Conservation (phyloP, 2,329 filamentous ascomycete species). For the Drechslera avenae region DNA sequence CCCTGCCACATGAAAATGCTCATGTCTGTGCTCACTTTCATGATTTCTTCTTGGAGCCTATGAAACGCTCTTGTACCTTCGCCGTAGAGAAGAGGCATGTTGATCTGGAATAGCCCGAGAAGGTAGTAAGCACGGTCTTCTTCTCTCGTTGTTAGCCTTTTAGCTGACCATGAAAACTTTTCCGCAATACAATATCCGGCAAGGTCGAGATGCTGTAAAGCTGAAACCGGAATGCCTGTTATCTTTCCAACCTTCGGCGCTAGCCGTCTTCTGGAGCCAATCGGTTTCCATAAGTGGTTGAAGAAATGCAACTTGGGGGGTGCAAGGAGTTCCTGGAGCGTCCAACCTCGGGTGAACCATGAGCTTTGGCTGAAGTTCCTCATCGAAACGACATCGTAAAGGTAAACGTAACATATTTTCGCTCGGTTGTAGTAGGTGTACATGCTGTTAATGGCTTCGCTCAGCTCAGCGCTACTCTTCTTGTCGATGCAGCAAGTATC, state of each 20-base stretch:
- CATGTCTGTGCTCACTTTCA: conserved; percentile 9
- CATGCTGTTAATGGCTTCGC: conserved; percentile 6
- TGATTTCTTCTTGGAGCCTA: conserved; percentile 32
- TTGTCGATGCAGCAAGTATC: conserved; percentile 15
- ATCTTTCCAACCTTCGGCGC: too few relatives aligned
- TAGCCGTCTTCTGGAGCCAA: too few relatives aligned
- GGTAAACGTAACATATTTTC: conserved; percentile 2
- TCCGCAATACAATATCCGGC: too few relatives aligned
- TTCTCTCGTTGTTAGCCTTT: conserved; percentile 18
- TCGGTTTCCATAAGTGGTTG: too few relatives aligned
- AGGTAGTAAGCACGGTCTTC: conserved; percentile 32
- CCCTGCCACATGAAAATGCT: too few relatives aligned
- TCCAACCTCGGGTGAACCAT: conserved; percentile 8
- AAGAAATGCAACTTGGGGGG: not conserved
- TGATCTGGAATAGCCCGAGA: conserved; percentile 28
- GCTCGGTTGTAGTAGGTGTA: not conserved
- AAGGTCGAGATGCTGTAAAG: too few relatives aligned
- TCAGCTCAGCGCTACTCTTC: not conserved
- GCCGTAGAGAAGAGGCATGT: conserved; percentile 25
- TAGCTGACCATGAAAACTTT: conserved; percentile 19
- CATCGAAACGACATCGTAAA: not conserved
- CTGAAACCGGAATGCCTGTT: too few relatives aligned
- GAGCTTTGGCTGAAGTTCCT: not conserved
- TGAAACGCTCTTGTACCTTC: conserved; percentile 26
- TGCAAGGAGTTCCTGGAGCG: conserved; percentile 2